These are phyloP conservation scores for Cercospora canescens DNA, from an alignment of 2,329 filamentous ascomycete species.

Conservation along the genomic window DNA sequence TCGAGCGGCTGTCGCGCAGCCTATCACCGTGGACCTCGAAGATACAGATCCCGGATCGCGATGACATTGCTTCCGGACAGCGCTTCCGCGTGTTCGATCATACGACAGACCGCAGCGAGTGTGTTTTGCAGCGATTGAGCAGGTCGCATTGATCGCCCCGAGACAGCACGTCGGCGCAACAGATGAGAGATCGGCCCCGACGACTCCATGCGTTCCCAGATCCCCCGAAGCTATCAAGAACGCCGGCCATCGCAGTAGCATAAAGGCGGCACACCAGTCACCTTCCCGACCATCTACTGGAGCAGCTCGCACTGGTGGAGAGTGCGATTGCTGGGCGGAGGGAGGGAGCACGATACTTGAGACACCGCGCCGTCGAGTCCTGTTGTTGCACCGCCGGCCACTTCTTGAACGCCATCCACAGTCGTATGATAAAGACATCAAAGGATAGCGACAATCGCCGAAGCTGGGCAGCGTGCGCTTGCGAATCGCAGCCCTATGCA, in stretches of 20 bases:
- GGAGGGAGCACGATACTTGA: background rate
- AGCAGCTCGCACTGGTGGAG: slow-evolving; percentile 8
- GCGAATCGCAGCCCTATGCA: slow-evolving; percentile 18
- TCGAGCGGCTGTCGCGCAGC: slow-evolving; percentile 3
- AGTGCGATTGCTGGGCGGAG: slow-evolving; percentile 1
- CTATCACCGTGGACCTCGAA: background rate
- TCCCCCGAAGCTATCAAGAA: slow-evolving; percentile 8
- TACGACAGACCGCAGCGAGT: slow-evolving; percentile 7
- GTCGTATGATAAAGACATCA: background rate
- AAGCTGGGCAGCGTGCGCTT: slow-evolving; percentile 1
- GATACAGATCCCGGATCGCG: background rate
- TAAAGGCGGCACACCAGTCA: slow-evolving; percentile 13
- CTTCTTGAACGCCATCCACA: background rate
- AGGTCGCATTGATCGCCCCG: background rate
- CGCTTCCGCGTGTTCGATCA: slow-evolving; percentile 4
- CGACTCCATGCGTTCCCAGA: slow-evolving; percentile 16
- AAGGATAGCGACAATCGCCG: background rate
- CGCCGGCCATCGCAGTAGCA: slow-evolving; percentile 19
- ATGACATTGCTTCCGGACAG: slow-evolving; percentile 5
- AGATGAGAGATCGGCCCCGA: background rate
- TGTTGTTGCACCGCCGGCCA: background rate
- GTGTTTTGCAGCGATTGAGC: background rate
- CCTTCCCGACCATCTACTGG: slow-evolving; percentile 20
- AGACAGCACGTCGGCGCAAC: background rate
- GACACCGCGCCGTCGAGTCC: background rate